These are phyloP conservation scores for Arthroderma sp. DNA, from an alignment of 2,329 filamentous ascomycete species.

Conservation along the genomic window DNA sequence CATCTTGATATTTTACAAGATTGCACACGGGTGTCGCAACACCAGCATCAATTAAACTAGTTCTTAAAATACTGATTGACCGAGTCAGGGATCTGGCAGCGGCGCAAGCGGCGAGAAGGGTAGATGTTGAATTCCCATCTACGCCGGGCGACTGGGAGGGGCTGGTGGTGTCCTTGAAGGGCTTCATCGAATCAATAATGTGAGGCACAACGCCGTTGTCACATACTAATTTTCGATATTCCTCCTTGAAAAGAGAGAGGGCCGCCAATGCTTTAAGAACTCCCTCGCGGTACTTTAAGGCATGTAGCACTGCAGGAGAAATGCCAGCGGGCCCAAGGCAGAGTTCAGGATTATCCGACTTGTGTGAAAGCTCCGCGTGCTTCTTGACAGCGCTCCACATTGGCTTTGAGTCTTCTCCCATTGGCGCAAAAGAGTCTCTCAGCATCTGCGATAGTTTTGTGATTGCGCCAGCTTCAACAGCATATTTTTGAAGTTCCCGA, in stretches of 20 bases:
- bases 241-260: conserved; percentile 66
- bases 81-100: conserved; percentile 69
- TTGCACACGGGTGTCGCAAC: conserved; percentile 64
- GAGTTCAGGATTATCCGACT: conserved; percentile 22
- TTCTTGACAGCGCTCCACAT: conserved; percentile 40
- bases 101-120: conserved; percentile 75
- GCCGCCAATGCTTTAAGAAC: conserved; percentile 69
- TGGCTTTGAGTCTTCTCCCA: conserved; percentile 34
- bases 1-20: conserved; percentile 59
- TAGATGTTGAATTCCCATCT: conserved; percentile 65
- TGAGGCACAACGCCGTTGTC: conserved; percentile 68
- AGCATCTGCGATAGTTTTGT: conserved; percentile 50
- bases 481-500: conserved; percentile 65
- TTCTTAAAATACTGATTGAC: conserved; percentile 71
- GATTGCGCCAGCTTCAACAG: conserved; percentile 56
- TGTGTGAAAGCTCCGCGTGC: conserved; percentile 5
- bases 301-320: conserved; percentile 50
- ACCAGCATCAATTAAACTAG: conserved; percentile 72
- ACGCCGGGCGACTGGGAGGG: conserved; percentile 24
- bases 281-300: conserved; percentile 62
- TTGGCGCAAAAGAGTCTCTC: conserved; percentile 52
- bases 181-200: conserved; percentile 69
- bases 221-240: conserved; percentile 69
- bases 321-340: conserved; percentile 50
- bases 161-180: conserved; percentile 26